A percentile compares a stretch with the other conserved stretches of the same genome.
Evolutionary conservation across 2,329 filamentous ascomycete species (phyloP).

Genomic region (Teratosphaeriaceae sp.): DNA sequence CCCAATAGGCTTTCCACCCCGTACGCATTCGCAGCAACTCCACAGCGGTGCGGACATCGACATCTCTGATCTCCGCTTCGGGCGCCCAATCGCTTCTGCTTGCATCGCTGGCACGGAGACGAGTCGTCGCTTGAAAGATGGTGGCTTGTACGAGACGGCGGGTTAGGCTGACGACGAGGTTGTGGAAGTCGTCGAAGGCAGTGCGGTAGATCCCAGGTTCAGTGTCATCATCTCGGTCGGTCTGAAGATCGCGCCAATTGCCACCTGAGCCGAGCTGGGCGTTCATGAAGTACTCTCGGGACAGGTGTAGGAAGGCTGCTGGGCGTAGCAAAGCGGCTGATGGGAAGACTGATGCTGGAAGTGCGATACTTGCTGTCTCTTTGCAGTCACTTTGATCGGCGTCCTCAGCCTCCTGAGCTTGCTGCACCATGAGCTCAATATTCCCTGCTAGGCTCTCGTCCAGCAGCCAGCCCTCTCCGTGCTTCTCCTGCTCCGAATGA

Average conservation of each 20-base stretch:
- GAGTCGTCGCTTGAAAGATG: constrained; percentile 63
- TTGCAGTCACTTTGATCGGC: constrained; percentile 8
- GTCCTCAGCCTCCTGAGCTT: constrained; percentile 11
- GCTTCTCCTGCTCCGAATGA: constrained; percentile 51
- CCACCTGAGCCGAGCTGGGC: constrained; percentile 46
- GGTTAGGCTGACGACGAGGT: constrained; percentile 60
- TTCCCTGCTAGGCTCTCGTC: constrained; percentile 32
- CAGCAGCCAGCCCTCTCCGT: constrained; percentile 63
- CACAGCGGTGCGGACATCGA: constrained; percentile 50
- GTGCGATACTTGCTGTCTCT: not conserved
- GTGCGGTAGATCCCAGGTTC: constrained; percentile 67
- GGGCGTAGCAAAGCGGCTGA: constrained; percentile 54
- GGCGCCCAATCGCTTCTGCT: constrained; percentile 19
- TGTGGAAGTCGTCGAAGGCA: constrained; percentile 69
- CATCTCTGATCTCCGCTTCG: constrained; percentile 19
- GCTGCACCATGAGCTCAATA: constrained; percentile 21
- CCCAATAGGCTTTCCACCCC: constrained; percentile 46
- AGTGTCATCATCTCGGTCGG: constrained; percentile 32
- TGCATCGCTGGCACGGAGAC: constrained; percentile 48
- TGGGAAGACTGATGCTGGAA: constrained; percentile 29
- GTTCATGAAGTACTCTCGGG: constrained; percentile 71
- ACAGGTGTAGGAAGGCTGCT: constrained; percentile 56
- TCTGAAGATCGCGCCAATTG: constrained; percentile 54
- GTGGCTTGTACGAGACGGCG: constrained; percentile 62
- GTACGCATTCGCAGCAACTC: constrained; percentile 47